Evolutionary conservation across 257 asterid species (phyloP).

Genomic region (Anisodus tanguticus): DNA sequence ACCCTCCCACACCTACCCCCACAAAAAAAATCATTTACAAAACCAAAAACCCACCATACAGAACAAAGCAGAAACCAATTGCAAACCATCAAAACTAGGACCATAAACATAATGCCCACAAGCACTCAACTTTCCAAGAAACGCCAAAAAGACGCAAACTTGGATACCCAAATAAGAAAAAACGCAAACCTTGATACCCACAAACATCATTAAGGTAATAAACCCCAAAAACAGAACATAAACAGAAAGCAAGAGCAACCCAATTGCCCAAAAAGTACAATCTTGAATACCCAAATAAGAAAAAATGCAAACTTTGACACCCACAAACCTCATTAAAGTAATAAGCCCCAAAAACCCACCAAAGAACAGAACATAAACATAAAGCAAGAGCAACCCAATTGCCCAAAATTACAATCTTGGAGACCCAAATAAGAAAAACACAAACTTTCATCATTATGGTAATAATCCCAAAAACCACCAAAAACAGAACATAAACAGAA

Average conservation of each 20-base stretch:
- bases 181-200: not conserved
- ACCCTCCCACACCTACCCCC: no score
- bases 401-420: not conserved
- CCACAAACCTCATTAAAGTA: not conserved
- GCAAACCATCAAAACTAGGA: not conserved
- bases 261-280: conserved; percentile 6
- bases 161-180: conserved; percentile 6
- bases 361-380: not conserved
- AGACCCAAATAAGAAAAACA: not conserved
- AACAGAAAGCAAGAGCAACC: not conserved
- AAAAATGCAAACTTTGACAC: not conserved
- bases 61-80: not conserved
- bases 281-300: conserved; percentile 10
- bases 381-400: not conserved
- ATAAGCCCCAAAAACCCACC: not conserved
- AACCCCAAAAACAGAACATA: not conserved
- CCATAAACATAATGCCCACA: not conserved
- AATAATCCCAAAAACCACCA: not conserved
- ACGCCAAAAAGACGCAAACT: not conserved
- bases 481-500: not conserved
- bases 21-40: not conserved
- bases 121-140: not conserved
- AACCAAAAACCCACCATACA: not conserved
- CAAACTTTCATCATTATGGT: not conserved
- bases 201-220: not conserved